A percentile compares a stretch with the other conserved stretches of the same genome.
Conservation (phyloP, 202 grass and related monocot genomes). For the Setaria viridis region DNA sequence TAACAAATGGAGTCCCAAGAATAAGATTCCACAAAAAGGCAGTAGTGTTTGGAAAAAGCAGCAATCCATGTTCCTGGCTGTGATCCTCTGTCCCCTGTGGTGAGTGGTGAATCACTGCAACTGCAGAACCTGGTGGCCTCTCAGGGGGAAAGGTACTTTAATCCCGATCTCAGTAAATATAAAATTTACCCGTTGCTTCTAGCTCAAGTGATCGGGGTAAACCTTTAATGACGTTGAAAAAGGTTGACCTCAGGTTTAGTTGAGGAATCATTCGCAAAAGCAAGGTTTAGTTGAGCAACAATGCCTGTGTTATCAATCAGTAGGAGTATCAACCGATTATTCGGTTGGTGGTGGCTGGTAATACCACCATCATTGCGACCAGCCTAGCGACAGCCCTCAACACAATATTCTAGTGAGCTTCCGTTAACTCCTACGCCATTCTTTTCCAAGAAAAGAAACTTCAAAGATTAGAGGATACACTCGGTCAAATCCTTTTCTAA, state of each 20-base stretch:
- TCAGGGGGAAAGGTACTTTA: background rate
- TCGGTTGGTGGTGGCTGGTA: conserved; percentile 38
- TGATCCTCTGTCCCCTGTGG: background rate
- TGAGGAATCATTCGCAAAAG: background rate
- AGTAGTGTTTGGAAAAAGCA: background rate
- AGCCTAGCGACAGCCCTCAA: conserved; percentile 56
- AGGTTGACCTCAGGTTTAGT: conserved; percentile 14
- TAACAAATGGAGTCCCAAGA: background rate
- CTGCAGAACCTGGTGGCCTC: background rate
- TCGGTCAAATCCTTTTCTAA: background rate
- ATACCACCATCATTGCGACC: conserved; percentile 48
- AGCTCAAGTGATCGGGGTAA: background rate
- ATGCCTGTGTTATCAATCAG: conserved; percentile 29
- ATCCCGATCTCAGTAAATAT: background rate
- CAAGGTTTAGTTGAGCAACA: background rate
- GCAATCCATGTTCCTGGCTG: background rate
- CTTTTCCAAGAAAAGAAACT: background rate
- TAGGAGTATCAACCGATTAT: conserved; percentile 41
- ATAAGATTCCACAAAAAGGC: conserved; percentile 20
- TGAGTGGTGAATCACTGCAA: background rate
- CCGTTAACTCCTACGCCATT: conserved; percentile 10
- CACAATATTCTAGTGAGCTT: conserved; percentile 19
- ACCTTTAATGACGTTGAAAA: background rate
- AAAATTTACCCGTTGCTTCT: background rate
- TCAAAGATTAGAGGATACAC: background rate